These are phyloP conservation scores for Bisporella sp. DNA, from an alignment of 2,329 filamentous ascomycete species.

Conservation along the genomic window DNA sequence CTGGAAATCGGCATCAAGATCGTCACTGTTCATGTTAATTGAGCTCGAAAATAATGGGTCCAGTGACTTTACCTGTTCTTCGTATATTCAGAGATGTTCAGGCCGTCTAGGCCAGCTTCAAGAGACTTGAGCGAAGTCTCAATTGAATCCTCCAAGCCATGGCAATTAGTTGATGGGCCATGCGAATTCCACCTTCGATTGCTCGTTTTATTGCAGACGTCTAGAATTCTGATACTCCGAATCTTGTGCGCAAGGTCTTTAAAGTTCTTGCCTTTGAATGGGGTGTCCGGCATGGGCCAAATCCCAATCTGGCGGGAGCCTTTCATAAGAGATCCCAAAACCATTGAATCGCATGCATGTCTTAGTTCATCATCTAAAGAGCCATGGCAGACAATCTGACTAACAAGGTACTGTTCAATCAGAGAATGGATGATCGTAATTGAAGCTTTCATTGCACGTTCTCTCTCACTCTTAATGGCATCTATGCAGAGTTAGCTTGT, in stretches of 20 bases:
- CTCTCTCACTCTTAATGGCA: slow-evolving; percentile 11
- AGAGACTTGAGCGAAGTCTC: slow-evolving; percentile 11
- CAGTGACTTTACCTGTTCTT: slow-evolving; percentile 7
- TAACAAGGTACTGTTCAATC: slow-evolving; percentile 15
- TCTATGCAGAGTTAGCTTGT: slow-evolving; percentile 8
- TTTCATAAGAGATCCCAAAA: slow-evolving; percentile 19
- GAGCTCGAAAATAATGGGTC: not conserved
- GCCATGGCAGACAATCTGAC: slow-evolving; percentile 8
- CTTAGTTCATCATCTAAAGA: slow-evolving; percentile 12
- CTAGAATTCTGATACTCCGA: slow-evolving; percentile 15
- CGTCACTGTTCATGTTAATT: slow-evolving; percentile 7
- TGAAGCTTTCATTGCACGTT: slow-evolving; percentile 11
- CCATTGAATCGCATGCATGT: slow-evolving; percentile 19
- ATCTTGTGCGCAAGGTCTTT: slow-evolving; percentile 12
- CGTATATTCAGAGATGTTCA: slow-evolving; percentile 12
- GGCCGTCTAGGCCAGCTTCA: slow-evolving; percentile 11
- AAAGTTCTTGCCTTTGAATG: slow-evolving; percentile 15
- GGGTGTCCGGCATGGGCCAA: slow-evolving; percentile 16
- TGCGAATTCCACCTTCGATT: slow-evolving; percentile 12
- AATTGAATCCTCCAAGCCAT: slow-evolving; percentile 16
- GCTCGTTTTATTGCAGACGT: slow-evolving; percentile 16
- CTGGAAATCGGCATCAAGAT: slow-evolving; percentile 2
- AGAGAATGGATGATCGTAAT: slow-evolving; percentile 12
- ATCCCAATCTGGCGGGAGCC: slow-evolving; percentile 18
- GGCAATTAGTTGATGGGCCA: slow-evolving; percentile 12